These are phyloP conservation scores for Podospora australis DNA, from an alignment of 495 filamentous ascomycete species.

Conservation along the genomic window DNA sequence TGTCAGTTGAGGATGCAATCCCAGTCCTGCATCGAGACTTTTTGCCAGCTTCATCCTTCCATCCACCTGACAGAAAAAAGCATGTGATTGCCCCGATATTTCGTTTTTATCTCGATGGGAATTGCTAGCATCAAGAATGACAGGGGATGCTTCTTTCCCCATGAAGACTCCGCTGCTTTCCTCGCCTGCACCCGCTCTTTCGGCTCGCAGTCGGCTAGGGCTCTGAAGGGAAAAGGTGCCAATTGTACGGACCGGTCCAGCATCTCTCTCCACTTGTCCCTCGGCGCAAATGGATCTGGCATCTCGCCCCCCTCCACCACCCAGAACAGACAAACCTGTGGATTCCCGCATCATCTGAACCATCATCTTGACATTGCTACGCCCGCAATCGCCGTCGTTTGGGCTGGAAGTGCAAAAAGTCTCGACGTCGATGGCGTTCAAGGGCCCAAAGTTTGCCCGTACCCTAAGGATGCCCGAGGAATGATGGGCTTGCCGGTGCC, in stretches of 20 bases:
- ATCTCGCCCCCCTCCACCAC: neutral
- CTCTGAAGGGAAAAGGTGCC: neutral
- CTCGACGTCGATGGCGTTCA: no score
- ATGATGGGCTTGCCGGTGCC: no score
- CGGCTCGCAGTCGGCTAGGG: constrained; percentile 3
- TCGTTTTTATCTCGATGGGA: no score
- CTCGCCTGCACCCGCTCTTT: neutral
- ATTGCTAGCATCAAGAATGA: no score
- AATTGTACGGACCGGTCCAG: neutral
- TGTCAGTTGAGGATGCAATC: neutral
- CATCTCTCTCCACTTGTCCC: neutral
- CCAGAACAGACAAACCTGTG: neutral
- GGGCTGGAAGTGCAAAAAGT: no score
- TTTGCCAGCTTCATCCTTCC: constrained; percentile 2
- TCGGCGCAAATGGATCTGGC: neutral
- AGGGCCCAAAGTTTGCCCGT: no score
- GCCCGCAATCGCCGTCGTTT: neutral
- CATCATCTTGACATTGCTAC: neutral
- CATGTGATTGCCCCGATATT: constrained; percentile 1
- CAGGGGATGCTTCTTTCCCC: neutral
- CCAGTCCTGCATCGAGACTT: neutral
- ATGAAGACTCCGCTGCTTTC: neutral
- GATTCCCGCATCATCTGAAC: constrained; percentile 1
- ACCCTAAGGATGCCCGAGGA: no score
- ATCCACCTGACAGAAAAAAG: neutral